Percentiles rank a stretch among this genome's conserved stretches.
phyloP scores from a whole-genome alignment of 495 filamentous ascomycete species.

The Bathelium albidoporum region DNA sequence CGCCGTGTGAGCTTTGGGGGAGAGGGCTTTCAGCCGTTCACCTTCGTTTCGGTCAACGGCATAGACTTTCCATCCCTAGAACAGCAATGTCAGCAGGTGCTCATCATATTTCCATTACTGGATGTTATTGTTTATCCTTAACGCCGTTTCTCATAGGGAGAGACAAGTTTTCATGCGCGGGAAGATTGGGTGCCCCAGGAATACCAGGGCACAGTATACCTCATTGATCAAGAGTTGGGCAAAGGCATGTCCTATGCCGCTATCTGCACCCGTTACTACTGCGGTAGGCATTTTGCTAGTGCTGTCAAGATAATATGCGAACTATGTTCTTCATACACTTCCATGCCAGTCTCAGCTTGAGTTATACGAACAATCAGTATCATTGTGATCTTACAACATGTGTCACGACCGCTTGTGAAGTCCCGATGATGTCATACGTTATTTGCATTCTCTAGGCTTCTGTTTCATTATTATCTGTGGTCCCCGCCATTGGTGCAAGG shows the following conservation, averaged over 20 bases:
- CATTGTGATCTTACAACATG: neutral
- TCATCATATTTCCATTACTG: neutral
- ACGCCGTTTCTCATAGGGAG: neutral
- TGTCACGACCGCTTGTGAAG: no score
- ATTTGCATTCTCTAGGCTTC: no score
- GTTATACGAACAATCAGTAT: neutral
- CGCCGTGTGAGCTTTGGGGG: conserved; percentile 32
- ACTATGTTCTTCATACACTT: neutral
- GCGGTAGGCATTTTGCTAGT: conserved; percentile 23
- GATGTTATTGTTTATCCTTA: neutral
- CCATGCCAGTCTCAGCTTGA: neutral
- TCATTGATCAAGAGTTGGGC: conserved; percentile 26
- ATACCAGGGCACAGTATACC: conserved; percentile 18
- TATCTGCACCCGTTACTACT: conserved; percentile 29
- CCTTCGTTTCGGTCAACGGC: conserved; percentile 31
- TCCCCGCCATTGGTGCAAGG: no score
- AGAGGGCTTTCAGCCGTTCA: conserved; percentile 34
- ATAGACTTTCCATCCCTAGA: conserved; percentile 27
- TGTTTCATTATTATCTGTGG: no score
- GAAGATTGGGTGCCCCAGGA: conserved; percentile 18
- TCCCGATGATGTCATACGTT: no score
- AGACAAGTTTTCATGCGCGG: neutral
- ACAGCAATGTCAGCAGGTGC: neutral
- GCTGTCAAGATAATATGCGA: neutral
- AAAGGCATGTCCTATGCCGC: conserved; percentile 28